Base-by-base conservation (phyloP, 495 filamentous ascomycete genomes). In the Aspergillus nidulans region DNA sequence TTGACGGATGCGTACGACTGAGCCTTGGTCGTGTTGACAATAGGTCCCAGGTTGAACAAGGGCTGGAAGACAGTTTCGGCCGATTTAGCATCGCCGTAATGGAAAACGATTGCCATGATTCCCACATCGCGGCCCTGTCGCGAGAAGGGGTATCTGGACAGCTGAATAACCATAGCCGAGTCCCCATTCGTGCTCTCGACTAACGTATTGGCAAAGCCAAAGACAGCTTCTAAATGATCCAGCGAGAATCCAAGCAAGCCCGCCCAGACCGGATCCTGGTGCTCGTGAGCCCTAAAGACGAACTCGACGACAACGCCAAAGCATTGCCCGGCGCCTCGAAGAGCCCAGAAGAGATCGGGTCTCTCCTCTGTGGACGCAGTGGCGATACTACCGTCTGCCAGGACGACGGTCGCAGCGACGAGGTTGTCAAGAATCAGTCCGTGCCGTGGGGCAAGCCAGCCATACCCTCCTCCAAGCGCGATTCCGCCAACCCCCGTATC, bases 381-480 rank as follows among this genome's bases (percentile, higher is more conserved):
- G 15, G 67, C 57, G 24, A 73, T 66, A 19, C 45, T 42, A 1
- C 77, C 78, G 50, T 79, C 68, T 0, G 79, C 78, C 1, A 79
- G 60, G 12, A 81, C 76, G 15, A 82, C 63, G 13, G 71, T 56
- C 26, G 68, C 69, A 9, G 60, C 61, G 18, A 82, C 21, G 1
- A 82, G 65, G 54, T 71, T 75, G 60, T 82, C 79, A 45, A 79
- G 71, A 1, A 64, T 64, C 1, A 79, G 63, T 13, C 78, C 81
- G 56, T 78, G 52, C 7, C 60, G 56, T 4, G 72, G 71, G 3
- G 64, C 62, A 10, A 83, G 64, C 58, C 68, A 72, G 9, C 79
- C 77, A 55, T 76, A 77, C 4, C 81, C 80, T 4, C 78, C 80
- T 15, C 79, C 79, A 0, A 83, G 66, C 1, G 76, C 78, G 24